These are phyloP conservation scores for Canariomyces notabilis DNA, from an alignment of 2,329 filamentous ascomycete genomes.

Conservation along the genomic window DNA sequence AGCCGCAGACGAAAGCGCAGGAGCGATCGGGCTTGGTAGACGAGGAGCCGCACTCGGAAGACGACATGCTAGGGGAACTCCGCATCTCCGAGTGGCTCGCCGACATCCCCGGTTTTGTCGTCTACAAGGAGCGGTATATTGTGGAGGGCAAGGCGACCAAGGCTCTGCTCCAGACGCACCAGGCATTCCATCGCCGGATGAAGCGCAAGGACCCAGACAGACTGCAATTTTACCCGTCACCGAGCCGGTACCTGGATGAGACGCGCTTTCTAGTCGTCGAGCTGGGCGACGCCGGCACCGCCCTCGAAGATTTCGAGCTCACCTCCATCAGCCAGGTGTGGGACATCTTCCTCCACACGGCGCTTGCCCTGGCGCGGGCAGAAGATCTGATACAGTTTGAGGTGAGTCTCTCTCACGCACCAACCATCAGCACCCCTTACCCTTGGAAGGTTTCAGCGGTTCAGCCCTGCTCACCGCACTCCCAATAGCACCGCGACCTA, in stretches of 20 bases:
- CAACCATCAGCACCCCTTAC: no score
- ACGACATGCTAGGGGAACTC: conserved; percentile 54
- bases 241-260: conserved; percentile 52
- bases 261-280: conserved; percentile 59
- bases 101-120: conserved; percentile 59
- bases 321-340: conserved; percentile 48
- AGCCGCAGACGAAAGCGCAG: conserved; percentile 53
- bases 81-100: conserved; percentile 60
- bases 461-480: not conserved
- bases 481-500: conserved; percentile 54
- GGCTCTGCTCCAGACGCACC: conserved; percentile 55
- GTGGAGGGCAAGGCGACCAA: conserved; percentile 52
- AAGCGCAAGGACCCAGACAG: conserved; percentile 52
- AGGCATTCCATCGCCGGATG: conserved; percentile 48
- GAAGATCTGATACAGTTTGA: conserved; percentile 57
- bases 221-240: conserved; percentile 58
- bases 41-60: conserved; percentile 52
- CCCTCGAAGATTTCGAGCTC: conserved; percentile 55
- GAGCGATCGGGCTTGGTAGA: conserved; percentile 50
- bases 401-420: conserved; percentile 33
- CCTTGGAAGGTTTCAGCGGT: not conserved
- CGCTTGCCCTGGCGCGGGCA: conserved; percentile 55
- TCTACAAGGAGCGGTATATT: conserved; percentile 60
- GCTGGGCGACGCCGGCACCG: conserved; percentile 56
- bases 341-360: conserved; percentile 58